Conservation (phyloP, 176 grass and related monocot genomes). For the Bothriochloa decipiens region DNA sequence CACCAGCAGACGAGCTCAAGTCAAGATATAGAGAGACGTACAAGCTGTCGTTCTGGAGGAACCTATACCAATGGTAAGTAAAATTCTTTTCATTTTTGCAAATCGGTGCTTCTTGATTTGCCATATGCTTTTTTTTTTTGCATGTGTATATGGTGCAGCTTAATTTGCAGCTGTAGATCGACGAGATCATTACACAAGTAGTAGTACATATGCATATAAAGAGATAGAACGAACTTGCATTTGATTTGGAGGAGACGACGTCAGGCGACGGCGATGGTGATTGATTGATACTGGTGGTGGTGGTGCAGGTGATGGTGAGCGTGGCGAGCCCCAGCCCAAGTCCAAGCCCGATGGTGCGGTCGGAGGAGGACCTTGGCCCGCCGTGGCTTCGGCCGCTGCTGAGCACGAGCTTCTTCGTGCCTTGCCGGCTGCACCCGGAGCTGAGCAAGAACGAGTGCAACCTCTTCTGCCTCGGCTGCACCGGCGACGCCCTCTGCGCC, state of each 20-base stretch:
- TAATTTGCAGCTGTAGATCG: neutral
- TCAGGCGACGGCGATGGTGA: neutral
- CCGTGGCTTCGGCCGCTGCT: conserved; percentile 72
- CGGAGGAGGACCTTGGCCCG: conserved; percentile 70
- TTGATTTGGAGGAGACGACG: conserved; percentile 18
- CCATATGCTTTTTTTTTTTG: neutral
- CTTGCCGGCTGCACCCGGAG: conserved; percentile 56
- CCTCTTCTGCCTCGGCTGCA: conserved; percentile 68
- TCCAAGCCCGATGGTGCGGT: conserved; percentile 43
- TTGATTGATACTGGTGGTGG: too few relatives aligned
- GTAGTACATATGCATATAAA: too few relatives aligned
- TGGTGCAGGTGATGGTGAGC: conserved; percentile 64
- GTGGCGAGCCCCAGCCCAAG: conserved; percentile 45
- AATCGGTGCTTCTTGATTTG: neutral
- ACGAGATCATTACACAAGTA: too few relatives aligned
- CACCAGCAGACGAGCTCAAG: neutral
- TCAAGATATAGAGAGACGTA: neutral
- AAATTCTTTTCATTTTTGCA: neutral
- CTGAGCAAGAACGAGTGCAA: conserved; percentile 88
- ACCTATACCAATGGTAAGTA: conserved; percentile 41
- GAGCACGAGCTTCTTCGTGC: conserved; percentile 63
- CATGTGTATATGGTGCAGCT: neutral
- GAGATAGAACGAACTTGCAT: conserved; percentile 26
- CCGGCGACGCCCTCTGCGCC: conserved; percentile 58
- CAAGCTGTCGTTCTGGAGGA: conserved; percentile 10